phyloP scores from a whole-genome alignment of 179 eudicot genomes.

The Actinidia polygama region DNA sequence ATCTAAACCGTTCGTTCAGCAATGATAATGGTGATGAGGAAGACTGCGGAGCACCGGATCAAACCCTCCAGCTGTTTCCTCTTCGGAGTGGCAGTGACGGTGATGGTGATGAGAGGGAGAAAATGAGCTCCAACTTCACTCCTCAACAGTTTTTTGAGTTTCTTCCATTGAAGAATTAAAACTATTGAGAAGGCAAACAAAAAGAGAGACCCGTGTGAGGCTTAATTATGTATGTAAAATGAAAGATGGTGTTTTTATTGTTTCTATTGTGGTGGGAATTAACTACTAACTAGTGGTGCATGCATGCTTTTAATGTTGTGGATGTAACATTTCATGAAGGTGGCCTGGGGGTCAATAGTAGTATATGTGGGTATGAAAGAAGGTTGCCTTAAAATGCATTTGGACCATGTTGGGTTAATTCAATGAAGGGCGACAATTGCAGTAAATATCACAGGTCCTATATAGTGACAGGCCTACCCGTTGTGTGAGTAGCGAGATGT shows the following conservation, averaged over 20 bases:
- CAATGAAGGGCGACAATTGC: background rate
- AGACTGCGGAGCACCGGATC: constrained; percentile 14
- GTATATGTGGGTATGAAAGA: constrained; percentile 7
- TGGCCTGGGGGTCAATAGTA: background rate
- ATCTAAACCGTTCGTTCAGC: too few relatives aligned
- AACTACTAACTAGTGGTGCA: background rate
- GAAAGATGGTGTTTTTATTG: constrained; percentile 15
- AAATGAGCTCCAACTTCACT: background rate
- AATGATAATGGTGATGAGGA: too few relatives aligned
- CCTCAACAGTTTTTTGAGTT: constrained; percentile 48
- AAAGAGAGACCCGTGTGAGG: too few relatives aligned
- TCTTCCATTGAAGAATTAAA: constrained; percentile 45
- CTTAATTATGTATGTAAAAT: background rate
- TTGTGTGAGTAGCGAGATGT: too few relatives aligned
- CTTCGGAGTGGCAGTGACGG: constrained; percentile 29
- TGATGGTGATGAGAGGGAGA: background rate
- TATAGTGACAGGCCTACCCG: background rate
- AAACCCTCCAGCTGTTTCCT: constrained; percentile 41
- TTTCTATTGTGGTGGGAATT: constrained; percentile 23
- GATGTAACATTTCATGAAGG: constrained; percentile 33
- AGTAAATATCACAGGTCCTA: background rate
- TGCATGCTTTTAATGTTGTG: background rate
- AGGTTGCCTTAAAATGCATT: constrained; percentile 34
- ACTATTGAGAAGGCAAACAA: too few relatives aligned
- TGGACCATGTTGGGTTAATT: constrained; percentile 34